These are phyloP conservation scores for Penstemon eatonii DNA, from an alignment of 257 asterid species.

Conservation along the genomic window DNA sequence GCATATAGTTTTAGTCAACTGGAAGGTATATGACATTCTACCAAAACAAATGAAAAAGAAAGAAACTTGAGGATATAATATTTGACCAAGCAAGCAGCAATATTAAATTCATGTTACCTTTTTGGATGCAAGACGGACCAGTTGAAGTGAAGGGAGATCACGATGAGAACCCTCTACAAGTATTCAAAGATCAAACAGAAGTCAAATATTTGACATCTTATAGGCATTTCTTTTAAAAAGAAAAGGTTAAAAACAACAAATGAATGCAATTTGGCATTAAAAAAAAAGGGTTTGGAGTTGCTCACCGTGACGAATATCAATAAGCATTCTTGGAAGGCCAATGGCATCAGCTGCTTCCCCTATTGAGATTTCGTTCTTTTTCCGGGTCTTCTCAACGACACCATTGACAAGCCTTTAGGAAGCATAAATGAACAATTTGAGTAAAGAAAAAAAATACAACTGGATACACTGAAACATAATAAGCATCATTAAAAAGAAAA, in stretches of 20 bases:
- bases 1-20: neutral
- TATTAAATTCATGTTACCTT: slow-evolving; percentile 47
- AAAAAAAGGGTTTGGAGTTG: slow-evolving; percentile 20
- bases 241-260: neutral
- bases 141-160: slow-evolving; percentile 81
- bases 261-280: neutral
- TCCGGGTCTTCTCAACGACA: slow-evolving; percentile 78
- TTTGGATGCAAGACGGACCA: slow-evolving; percentile 74
- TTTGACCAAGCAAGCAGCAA: slow-evolving; percentile 4
- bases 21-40: neutral
- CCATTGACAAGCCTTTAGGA: slow-evolving; percentile 77
- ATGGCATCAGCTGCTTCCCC: slow-evolving; percentile 82
- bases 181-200: slow-evolving; percentile 24
- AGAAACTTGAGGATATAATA: neutral
- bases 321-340: slow-evolving; percentile 83
- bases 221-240: neutral
- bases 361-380: slow-evolving; percentile 64
- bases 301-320: slow-evolving; percentile 93
- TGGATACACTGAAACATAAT: slow-evolving; percentile 8
- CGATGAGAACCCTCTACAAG: slow-evolving; percentile 93
- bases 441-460: slow-evolving; percentile 3
- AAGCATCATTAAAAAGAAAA: neutral
- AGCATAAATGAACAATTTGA: slow-evolving; percentile 5
- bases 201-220: neutral
- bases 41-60: neutral